Evolutionary conservation across 106 monocot genomes (phyloP), one percentile per base, ranked within the genome.

Genomic region (Phalaenopsis equestris): DNA sequence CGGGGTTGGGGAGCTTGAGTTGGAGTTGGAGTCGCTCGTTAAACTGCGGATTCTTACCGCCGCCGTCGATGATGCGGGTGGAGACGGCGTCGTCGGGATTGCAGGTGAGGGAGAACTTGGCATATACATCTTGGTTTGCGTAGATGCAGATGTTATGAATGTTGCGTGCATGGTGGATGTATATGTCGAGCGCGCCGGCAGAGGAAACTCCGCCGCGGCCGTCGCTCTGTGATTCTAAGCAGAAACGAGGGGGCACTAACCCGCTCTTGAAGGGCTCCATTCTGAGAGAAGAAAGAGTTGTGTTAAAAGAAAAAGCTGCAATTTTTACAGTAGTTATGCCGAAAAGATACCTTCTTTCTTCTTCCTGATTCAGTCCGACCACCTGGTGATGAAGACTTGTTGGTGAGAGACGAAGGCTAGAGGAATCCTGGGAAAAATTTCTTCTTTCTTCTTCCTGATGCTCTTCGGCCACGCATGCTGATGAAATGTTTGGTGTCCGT

Each of bases 131-230:
- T 52, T 92, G 91, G 75, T 87, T 80, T 3, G 85, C 85, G 77
- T 89, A 92, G 83, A 92, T 92, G 87, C 91, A 92, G 81, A 92
- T 89, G 85, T 92, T 89, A 81, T 87, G 89, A 47, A 92, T 87
- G 84, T 87, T 75, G 68, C 87, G 84, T 15, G 91, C 91, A 42
- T 87, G 81, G 79, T 89, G 91, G 41, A 87, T 87, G 75, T 86
- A 89, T 15, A 91, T 67, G 6, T 89, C 85, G 37, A 91, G 82
- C 76, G 84, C 18, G 10, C 72, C 83, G 16, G 87, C 52, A 3
- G 52, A 3, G 12, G 19, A 1, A 16, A 24, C n/a, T 21, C 21
- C 73, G 3, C 75, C 24, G 9, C 4, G 41, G n/a, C 24, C 76
- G 6, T 24, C 64, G 2, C 23, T 65, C 24, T 23, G 2, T 8